Percentiles rank a stretch among this genome's conserved stretches.
Conservation (phyloP, 768 basidiomycete species). For the Tulasnella sp. region DNA sequence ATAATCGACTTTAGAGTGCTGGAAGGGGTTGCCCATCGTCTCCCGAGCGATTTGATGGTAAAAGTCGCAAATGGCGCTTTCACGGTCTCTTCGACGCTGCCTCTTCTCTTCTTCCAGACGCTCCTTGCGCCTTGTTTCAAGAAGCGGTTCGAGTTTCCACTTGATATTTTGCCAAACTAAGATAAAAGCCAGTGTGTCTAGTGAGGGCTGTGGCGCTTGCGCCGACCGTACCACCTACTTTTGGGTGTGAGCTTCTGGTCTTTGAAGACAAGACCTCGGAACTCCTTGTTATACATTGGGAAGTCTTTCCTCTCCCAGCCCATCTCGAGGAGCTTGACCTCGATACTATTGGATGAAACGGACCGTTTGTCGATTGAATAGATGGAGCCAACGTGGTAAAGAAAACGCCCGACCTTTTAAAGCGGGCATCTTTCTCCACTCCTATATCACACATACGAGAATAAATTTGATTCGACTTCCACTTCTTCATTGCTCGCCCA, state of each 20-base stretch:
- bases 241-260: neutral
- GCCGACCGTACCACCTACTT: neutral
- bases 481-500: neutral
- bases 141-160: neutral
- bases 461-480: neutral
- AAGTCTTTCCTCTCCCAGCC: neutral
- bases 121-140: neutral
- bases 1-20: neutral
- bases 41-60: neutral
- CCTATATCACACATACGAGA: neutral
- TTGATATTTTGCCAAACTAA: neutral
- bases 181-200: neutral
- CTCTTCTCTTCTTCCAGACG: neutral
- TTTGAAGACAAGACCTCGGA: neutral
- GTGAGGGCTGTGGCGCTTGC: neutral
- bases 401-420: neutral
- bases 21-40: neutral
- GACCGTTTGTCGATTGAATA: neutral
- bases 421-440: neutral
- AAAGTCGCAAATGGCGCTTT: neutral
- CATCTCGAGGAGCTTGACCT: neutral
- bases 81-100: neutral
- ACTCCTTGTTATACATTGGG: neutral
- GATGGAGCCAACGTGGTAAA: neutral
- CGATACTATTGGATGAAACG: neutral